Evolutionary conservation across 768 basidiomycete genomes (phyloP), one percentile per base, ranked within the genome.

Genomic region (Leccinum obscurum): DNA sequence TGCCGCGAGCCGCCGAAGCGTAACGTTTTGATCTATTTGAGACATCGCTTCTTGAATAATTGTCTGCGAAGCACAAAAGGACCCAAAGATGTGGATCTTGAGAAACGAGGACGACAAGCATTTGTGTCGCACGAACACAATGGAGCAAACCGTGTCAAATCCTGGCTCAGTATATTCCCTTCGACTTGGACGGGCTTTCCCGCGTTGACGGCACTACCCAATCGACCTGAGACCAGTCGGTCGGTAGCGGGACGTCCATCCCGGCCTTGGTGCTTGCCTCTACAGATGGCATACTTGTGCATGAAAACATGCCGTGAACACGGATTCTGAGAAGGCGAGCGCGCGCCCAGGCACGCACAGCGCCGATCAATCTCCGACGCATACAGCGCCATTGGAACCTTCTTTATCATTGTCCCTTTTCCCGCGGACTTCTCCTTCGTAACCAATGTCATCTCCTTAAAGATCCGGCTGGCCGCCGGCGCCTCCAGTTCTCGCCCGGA

Each of bases 391-490:
- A 62, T 85, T 84, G 15, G 69, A 14, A 72, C 75, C 57, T 78
- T 79, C 52, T 78, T 76, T 35, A 72, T 70, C 4, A 81, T 74
- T 1, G 82, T 80, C 2, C 81, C 80, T 62, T 84, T 85, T 0
- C 70, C 76, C 1, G 80, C 70, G 1, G 81, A 82, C 59, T 80
- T 80, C 0, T 68, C 72, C 22, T 76, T 64, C 0, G 81, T 73
- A 15, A 83, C 66, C 32, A 83, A 54, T 41, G 84, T 80, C 80
- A 84, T 81, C 64, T 85, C 80, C 62, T 80, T 80, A 69, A 79
- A 81, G 11, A 82, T 73, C 22, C 77, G 71, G 56, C 77, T 79
- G 55, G 76, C 80, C 0, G 72, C 60, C 0, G 80, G 80, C 0
- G 76, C 74, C 77, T 81, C 34, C 30, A 10, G 8, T 30, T 8